Conservation (phyloP, 2,329 filamentous ascomycete genomes). For the Beauveria brongniartii region DNA sequence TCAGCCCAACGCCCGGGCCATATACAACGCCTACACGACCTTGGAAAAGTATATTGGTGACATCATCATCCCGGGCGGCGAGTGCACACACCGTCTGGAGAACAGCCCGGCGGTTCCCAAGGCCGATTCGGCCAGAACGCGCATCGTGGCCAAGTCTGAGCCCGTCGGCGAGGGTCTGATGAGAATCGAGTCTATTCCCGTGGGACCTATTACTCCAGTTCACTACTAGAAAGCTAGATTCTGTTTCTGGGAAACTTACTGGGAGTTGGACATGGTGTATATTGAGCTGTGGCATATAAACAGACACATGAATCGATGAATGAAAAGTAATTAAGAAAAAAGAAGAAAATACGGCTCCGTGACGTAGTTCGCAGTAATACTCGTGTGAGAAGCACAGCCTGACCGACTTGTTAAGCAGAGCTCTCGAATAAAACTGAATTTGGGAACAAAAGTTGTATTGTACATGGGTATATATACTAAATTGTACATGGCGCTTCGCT, state of each 20-base stretch:
- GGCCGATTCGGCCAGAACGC: slow-evolving; percentile 3
- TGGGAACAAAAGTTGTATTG: not conserved
- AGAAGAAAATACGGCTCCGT: not conserved
- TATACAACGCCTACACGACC: slow-evolving; percentile 11
- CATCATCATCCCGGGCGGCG: slow-evolving; percentile 9
- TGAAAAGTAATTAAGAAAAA: not conserved
- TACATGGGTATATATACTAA: not conserved
- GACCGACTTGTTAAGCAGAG: too few relatives aligned
- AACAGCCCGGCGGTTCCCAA: slow-evolving; percentile 12
- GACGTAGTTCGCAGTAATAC: too few relatives aligned
- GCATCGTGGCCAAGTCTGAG: not conserved
- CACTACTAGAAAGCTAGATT: not conserved
- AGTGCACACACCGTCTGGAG: slow-evolving; percentile 11
- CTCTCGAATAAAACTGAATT: too few relatives aligned
- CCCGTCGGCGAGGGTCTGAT: not conserved
- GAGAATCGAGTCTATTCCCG: slow-evolving; percentile 5
- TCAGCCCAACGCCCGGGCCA: slow-evolving; percentile 15
- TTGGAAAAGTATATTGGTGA: slow-evolving; percentile 10
- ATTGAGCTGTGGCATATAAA: not conserved
- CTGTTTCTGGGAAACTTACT: not conserved
- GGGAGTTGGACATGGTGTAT: not conserved
- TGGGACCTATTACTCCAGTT: not conserved
- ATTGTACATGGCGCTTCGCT: not conserved
- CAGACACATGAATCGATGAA: not conserved
- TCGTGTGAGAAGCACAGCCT: too few relatives aligned